Conservation (phyloP, 2,329 filamentous ascomycete species). For the Neofusicoccum laricinum region DNA sequence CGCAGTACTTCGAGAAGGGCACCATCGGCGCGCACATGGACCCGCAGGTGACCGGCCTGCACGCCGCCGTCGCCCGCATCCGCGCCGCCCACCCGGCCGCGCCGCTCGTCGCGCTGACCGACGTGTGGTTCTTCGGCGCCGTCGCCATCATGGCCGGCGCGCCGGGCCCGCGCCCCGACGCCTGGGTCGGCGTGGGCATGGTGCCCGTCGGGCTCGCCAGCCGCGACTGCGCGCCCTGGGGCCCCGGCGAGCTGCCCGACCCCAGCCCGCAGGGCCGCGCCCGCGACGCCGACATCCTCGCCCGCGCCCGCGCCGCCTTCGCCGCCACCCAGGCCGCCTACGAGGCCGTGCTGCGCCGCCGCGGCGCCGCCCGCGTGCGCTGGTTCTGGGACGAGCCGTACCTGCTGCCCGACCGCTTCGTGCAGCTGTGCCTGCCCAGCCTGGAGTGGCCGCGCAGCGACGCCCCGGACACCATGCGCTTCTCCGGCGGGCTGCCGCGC, state of each 20-base stretch:
- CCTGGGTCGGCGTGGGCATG: slow-evolving; percentile 42
- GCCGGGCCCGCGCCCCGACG: slow-evolving; percentile 34
- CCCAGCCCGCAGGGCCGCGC: slow-evolving; percentile 18
- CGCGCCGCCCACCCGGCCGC: slow-evolving; percentile 32
- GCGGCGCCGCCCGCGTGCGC: slow-evolving; percentile 17
- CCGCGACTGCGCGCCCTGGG: slow-evolving; percentile 23
- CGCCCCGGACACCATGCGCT: slow-evolving; percentile 40
- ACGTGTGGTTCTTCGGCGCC: slow-evolving; percentile 39
- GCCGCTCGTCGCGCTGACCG: slow-evolving; percentile 45
- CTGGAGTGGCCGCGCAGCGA: slow-evolving; percentile 37
- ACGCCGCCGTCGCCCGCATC: slow-evolving; percentile 28
- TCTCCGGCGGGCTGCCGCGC: slow-evolving; percentile 38
- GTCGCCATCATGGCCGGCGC: slow-evolving; percentile 31
- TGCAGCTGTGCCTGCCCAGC: slow-evolving; percentile 35
- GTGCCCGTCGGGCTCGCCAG: slow-evolving; percentile 20
- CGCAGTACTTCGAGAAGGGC: neutral
- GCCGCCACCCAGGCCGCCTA: slow-evolving; percentile 23
- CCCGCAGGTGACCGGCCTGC: slow-evolving; percentile 31
- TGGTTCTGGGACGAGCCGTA: slow-evolving; percentile 25
- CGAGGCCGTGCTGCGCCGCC: slow-evolving; percentile 20
- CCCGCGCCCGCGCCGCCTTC: slow-evolving; percentile 2
- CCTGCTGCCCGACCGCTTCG: slow-evolving; percentile 25
- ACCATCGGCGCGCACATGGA: slow-evolving; percentile 26
- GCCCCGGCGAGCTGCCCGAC: slow-evolving; percentile 20
- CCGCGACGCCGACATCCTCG: slow-evolving; percentile 19